Evolutionary conservation across 2,329 filamentous ascomycete species (phyloP), one percentile per base, ranked within the genome.

Genomic region (Aspergillus brunneoviolaceus): DNA sequence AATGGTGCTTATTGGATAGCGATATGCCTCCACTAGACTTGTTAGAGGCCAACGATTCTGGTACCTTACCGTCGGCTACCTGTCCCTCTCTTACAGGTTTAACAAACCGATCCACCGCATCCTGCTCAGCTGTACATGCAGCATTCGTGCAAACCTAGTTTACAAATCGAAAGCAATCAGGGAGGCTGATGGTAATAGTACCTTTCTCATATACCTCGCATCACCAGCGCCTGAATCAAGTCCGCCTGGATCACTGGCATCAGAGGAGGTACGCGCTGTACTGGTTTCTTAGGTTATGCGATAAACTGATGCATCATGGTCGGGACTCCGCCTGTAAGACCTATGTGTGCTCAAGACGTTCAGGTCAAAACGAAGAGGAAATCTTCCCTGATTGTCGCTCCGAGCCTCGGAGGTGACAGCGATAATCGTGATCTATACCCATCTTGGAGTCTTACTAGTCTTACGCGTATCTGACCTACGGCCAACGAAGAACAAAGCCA

Each of bases 71-170:
- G 25, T 29, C 49, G 57, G 60, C 50, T 61, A 64, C 60, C 60
- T 66, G 64, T 59, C 58, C 57, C 35, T 49, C 51, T 64, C 57
- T 64, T 31, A 66, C 60, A 66, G 64, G 64, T 52, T 58, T 27
- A 35, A 16, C 14, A 35, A n/a, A 49, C 35, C 50, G 49, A 35
- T 56, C 59, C 42, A 56, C 35, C n/a, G 54, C 50, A 53, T 39
- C 31, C 21, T 56, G 61, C 61, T n/a, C 59, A 63, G 59, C 25
- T 61, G 61, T 60, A 59, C 59, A 54, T 58, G 57, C 57, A 55
- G 53, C 31, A 6, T 29, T 47, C 25, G 25, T 27, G 25, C 23
- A 47, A 21, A 47, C 42, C 42, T 48, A 29, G 7, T 45, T 45
- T 25, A 48, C 25, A 42, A 55, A 45, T 45, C 27, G 27, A 4